Base-by-base conservation (phyloP, 371 early-diverging fungal species). In the Gilbertella persicaria region DNA sequence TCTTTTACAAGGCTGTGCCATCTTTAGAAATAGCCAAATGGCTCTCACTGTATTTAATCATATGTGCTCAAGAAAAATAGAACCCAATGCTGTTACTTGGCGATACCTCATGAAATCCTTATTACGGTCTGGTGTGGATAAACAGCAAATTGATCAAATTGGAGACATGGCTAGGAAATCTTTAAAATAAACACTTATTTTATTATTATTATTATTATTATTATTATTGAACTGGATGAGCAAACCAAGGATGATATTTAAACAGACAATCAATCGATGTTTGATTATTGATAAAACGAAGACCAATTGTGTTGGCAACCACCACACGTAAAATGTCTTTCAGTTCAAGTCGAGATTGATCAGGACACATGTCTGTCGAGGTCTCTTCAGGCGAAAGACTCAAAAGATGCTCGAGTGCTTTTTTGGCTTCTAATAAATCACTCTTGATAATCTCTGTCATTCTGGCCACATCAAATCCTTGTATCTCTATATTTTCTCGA, bases 181-280 rank as follows among this genome's bases (percentile, higher is more conserved):
- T 25, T 23, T 49, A 53, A 29, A 41, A 46, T 36, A 41, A 19
- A 20, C 20, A 23, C 12, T 23, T 23, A 5, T 28, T 46, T 46
- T 37, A 52, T 29, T 16, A n/a, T 26, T 30, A 47, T 54, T 51
- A 53, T 58, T 38, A 45, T 26, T 55, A 52, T 19, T 53, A 23
- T 21, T 55, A 41, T 30, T 6, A 35, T 54, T 45, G 28, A 5
- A 33, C 37, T 16, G 60, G 38, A 1, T 69, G 62, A 19, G 81
- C 78, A 71, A 80, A 83, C 67, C 67, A 78, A 3, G 74, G 59
- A 54, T 83, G 80, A 40, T 81, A 76, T 49, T 73, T 73, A 63
- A 80, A 83, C 5, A 20, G 26, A 10, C 43, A 41, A 33, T 48
- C 20, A 50, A 37, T 28, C 13, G 7, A 21, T 17, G 42, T 21